Conservation (phyloP, 495 filamentous ascomycete species). For the Neurospora sp. region DNA sequence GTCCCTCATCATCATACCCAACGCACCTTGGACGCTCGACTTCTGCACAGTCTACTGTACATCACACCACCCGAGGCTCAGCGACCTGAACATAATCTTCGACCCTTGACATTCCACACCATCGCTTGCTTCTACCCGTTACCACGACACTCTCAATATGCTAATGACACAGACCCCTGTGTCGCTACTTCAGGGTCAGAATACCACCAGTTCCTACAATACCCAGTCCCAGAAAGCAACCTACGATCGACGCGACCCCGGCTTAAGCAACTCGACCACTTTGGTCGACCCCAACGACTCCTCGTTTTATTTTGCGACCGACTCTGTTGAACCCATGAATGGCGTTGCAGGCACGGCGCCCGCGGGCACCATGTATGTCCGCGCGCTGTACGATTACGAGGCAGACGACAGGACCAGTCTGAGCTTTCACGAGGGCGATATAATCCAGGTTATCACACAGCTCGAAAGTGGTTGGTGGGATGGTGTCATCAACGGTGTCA, state of each 20-base stretch:
- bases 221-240: slow-evolving; percentile 13
- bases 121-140: background rate
- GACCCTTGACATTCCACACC: background rate
- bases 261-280: slow-evolving; percentile 26
- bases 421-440: slow-evolving; percentile 89
- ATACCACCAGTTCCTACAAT: slow-evolving; percentile 26
- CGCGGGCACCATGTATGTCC: slow-evolving; percentile 76
- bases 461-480: slow-evolving; percentile 99
- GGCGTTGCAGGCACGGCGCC: slow-evolving; percentile 61
- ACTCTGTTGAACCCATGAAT: slow-evolving; percentile 46
- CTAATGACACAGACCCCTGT: slow-evolving; percentile 42
- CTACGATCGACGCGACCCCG: slow-evolving; percentile 3
- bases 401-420: slow-evolving; percentile 93
- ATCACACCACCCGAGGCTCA: background rate
- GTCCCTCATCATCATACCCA: background rate
- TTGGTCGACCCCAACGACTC: slow-evolving; percentile 22
- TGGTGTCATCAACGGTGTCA: slow-evolving; percentile 83
- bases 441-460: slow-evolving; percentile 96
- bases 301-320: background rate
- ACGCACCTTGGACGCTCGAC: background rate
- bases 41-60: background rate
- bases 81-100: background rate
- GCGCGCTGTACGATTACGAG: slow-evolving; percentile 94
- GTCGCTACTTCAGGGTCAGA: slow-evolving; percentile 37
- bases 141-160: slow-evolving; percentile 21